These are phyloP conservation scores for Aureobasidium sp. DNA, from an alignment of 2,329 filamentous ascomycete genomes.

Conservation along the genomic window DNA sequence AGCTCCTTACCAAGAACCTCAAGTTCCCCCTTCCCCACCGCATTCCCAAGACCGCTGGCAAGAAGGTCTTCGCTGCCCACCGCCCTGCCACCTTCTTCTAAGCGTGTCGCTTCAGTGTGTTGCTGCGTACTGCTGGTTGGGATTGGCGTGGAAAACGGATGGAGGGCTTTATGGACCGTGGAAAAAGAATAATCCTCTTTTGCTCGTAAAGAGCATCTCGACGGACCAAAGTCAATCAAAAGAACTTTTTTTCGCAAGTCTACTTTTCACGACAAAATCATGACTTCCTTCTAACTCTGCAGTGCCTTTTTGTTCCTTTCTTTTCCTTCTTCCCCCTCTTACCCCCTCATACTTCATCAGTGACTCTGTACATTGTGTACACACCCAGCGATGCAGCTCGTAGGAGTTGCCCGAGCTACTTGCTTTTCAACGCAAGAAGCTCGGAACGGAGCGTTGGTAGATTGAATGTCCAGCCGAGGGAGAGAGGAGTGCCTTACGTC, in stretches of 20 bases:
- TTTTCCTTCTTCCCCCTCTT: background rate
- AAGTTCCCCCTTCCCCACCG: slow-evolving; percentile 99
- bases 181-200: background rate
- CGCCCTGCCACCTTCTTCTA: slow-evolving; percentile 98
- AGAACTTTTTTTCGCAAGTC: slow-evolving; percentile 7
- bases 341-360: background rate
- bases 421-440: slow-evolving; percentile 24
- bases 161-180: background rate
- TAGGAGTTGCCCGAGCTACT: slow-evolving; percentile 34
- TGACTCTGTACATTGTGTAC: background rate
- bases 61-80: slow-evolving; percentile 88
- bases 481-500: slow-evolving; percentile 10
- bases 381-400: slow-evolving; percentile 37
- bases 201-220: background rate
- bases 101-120: slow-evolving; percentile 33
- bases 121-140: slow-evolving; percentile 11
- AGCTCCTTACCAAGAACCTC: slow-evolving; percentile 89
- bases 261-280: slow-evolving; percentile 2
- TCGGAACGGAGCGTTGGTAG: slow-evolving; percentile 42
- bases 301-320: background rate
- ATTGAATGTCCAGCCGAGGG: slow-evolving; percentile 21
- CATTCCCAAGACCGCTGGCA: slow-evolving; percentile 69
- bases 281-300: slow-evolving; percentile 4
- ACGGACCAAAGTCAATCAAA: background rate
- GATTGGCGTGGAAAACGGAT: slow-evolving; percentile 1